Conservation (phyloP, 1,139 yeast genomes). For the Pneumocystis oryctolagi region DNA sequence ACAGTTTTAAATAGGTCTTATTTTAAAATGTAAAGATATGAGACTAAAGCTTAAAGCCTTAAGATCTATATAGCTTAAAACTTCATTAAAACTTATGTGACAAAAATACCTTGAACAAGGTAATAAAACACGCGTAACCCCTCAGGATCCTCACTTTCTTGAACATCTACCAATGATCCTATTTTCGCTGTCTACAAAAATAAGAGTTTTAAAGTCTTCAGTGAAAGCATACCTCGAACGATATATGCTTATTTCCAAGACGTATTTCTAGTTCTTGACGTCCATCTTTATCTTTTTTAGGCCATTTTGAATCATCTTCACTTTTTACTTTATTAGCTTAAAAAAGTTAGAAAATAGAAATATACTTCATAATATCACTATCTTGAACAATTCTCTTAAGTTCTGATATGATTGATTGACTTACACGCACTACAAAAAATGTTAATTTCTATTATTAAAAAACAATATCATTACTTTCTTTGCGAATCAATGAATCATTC, state of each 20-base stretch:
- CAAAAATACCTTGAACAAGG: constrained; percentile 23
- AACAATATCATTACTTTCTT: constrained; percentile 21
- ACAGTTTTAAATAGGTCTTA: constrained; percentile 11
- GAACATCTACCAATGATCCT: constrained; percentile 37
- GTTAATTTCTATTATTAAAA: not conserved
- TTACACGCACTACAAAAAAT: constrained; percentile 21
- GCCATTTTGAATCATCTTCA: constrained; percentile 33
- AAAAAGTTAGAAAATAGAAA: not conserved
- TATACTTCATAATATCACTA: constrained; percentile 26
- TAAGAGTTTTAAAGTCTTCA: constrained; percentile 5
- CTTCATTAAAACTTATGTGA: not conserved
- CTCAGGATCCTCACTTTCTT: constrained; percentile 23
- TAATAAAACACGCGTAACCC: constrained; percentile 33
- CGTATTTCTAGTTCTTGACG: constrained; percentile 33
- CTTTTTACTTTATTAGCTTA: constrained; percentile 9
- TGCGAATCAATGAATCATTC: constrained; percentile 30
- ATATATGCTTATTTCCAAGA: constrained; percentile 26
- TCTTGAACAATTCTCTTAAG: constrained; percentile 26
- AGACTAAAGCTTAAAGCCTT: constrained; percentile 33
- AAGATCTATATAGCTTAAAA: constrained; percentile 20
- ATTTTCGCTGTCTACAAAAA: constrained; percentile 26
- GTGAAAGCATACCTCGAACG: constrained; percentile 22
- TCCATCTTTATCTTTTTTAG: constrained; percentile 30
- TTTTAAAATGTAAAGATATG: constrained; percentile 32
- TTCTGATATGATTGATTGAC: constrained; percentile 26